Conservation (phyloP, 2,329 filamentous ascomycete species). For the Cordyceps tenuipes region DNA sequence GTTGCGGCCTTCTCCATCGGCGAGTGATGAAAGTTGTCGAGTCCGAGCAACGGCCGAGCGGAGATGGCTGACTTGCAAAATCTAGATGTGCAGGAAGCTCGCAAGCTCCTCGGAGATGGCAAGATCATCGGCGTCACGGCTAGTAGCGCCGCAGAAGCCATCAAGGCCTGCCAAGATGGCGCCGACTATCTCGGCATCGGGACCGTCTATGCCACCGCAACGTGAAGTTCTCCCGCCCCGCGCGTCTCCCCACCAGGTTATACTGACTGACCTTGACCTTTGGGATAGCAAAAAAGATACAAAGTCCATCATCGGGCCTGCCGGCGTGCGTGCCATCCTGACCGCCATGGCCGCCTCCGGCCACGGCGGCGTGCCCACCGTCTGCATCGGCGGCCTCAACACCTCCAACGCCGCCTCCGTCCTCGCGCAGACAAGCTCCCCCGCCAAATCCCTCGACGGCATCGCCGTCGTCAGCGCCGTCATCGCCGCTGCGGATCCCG, state of each 20-base stretch:
- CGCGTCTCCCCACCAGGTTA: neutral
- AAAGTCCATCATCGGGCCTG: conserved; percentile 53
- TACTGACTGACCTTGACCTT: neutral
- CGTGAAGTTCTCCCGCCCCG: conserved; percentile 39
- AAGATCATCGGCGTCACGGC: conserved; percentile 86
- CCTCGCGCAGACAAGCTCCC: conserved; percentile 53
- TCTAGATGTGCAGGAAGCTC: conserved; percentile 42
- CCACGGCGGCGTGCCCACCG: conserved; percentile 46
- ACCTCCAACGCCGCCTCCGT: conserved; percentile 65
- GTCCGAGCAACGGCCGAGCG: too few relatives aligned
- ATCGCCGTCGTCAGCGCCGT: conserved; percentile 88
- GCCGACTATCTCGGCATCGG: conserved; percentile 89
- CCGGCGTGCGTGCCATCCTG: conserved; percentile 46
- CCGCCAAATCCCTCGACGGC: conserved; percentile 60
- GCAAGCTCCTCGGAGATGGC: conserved; percentile 61
- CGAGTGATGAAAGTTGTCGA: too few relatives aligned
- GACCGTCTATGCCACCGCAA: conserved; percentile 77
- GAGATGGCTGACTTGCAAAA: neutral
- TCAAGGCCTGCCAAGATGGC: conserved; percentile 62
- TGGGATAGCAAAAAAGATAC: conserved; percentile 68
- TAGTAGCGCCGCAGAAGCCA: conserved; percentile 64
- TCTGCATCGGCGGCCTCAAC: conserved; percentile 88
- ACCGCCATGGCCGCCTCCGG: conserved; percentile 44
- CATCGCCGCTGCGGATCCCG: conserved; percentile 62
- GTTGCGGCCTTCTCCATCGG: conserved; percentile 19